phyloP scores from a whole-genome alignment of 768 basidiomycete species.

The Cyclocybe aegerita region DNA sequence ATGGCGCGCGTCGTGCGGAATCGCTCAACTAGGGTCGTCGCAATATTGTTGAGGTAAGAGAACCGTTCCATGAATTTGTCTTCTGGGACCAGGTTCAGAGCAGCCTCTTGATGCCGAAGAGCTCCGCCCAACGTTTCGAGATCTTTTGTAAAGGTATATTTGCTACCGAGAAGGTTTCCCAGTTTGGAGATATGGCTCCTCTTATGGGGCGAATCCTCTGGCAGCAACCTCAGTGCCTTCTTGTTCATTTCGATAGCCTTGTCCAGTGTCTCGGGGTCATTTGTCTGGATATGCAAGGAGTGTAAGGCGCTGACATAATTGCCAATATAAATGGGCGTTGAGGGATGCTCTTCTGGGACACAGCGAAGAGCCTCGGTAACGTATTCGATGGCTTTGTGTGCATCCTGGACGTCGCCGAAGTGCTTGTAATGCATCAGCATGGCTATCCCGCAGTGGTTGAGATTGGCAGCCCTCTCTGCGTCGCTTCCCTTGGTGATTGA shows the following conservation, averaged over 20 bases:
- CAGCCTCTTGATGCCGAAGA: not conserved
- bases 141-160: not conserved
- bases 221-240: not conserved
- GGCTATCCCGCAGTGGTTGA: conserved; percentile 1
- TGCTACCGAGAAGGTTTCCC: not conserved
- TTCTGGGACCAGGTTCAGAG: not conserved
- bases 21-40: not conserved
- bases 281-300: not conserved
- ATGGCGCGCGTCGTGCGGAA: not conserved
- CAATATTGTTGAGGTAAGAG: not conserved
- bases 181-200: not conserved
- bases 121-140: not conserved
- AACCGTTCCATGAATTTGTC: not conserved
- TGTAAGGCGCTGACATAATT: not conserved
- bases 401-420: conserved; percentile 1
- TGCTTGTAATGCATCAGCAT: conserved; percentile 5
- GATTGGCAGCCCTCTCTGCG: not conserved
- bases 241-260: conserved; percentile 1
- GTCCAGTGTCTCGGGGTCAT: not conserved
- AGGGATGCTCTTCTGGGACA: conserved; percentile 1
- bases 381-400: not conserved
- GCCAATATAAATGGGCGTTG: conserved; percentile 1
- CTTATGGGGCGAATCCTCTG: not conserved
- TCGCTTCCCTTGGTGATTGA: not conserved
- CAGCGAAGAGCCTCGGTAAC: conserved; percentile 2